Percentiles rank a stretch among this genome's conserved stretches.
phyloP scores from a whole-genome alignment of 331 rosid species.

The Acacia pycnantha region DNA sequence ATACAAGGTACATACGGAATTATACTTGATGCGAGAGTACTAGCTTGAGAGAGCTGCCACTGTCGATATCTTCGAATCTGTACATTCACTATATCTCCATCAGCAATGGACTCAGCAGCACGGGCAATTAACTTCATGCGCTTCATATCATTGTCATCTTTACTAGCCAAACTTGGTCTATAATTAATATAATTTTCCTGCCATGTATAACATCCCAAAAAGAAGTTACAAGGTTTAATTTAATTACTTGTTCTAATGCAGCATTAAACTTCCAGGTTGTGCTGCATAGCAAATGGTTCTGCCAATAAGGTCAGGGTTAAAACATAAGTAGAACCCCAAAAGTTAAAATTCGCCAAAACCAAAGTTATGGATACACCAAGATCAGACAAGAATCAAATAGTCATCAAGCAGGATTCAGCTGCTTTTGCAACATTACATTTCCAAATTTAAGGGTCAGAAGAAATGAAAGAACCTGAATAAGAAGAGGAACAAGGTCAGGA shows the following conservation, averaged over 20 bases:
- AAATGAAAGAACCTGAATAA: conserved; percentile 67
- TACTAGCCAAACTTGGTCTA: conserved; percentile 68
- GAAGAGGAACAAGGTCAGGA: conserved; percentile 90
- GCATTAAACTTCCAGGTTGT: conserved; percentile 21
- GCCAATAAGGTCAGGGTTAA: not conserved
- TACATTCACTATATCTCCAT: conserved; percentile 88
- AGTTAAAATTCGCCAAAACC: not conserved
- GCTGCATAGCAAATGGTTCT: not conserved
- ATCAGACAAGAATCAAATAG: conserved; percentile 7
- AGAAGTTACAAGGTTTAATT: conserved; percentile 10
- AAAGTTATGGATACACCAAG: conserved; percentile 15
- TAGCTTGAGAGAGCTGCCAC: conserved; percentile 96
- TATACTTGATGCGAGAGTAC: conserved; percentile 68
- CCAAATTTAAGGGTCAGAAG: conserved; percentile 4
- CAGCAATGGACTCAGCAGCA: conserved; percentile 92
- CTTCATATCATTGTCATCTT: conserved; percentile 76
- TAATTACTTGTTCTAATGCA: conserved; percentile 6
- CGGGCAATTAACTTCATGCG: conserved; percentile 82
- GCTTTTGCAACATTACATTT: conserved; percentile 15
- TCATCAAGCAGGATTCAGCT: not conserved
- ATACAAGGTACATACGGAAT: conserved; percentile 71
- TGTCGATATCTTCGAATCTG: conserved; percentile 93
- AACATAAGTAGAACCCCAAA: conserved; percentile 15
- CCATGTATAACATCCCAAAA: conserved; percentile 25
- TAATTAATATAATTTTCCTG: conserved; percentile 95